Percentiles rank a stretch among this genome's conserved stretches.
Evolutionary conservation across 2,329 filamentous ascomycete species (phyloP).

Genomic region (Davidsoniella australis): DNA sequence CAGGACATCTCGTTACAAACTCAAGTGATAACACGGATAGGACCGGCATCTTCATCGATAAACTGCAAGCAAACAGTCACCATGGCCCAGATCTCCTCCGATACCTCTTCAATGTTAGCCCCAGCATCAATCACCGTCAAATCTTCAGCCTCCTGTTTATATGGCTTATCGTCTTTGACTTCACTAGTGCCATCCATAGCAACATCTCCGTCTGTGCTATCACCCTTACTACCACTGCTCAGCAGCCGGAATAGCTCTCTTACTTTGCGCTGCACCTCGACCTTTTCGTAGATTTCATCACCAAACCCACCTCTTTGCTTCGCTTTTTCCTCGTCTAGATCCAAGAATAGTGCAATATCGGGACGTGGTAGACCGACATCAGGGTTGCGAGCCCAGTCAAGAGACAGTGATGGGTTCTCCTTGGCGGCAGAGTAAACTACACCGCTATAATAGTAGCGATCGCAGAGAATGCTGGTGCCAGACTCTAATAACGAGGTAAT

Average conservation of each 20-base stretch:
- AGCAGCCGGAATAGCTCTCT: slow-evolving; percentile 44
- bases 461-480: slow-evolving; percentile 65
- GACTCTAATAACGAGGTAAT: slow-evolving; percentile 37
- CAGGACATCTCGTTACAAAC: neutral
- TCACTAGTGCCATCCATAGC: slow-evolving; percentile 7
- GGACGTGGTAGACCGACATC: slow-evolving; percentile 77
- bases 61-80: slow-evolving; percentile 17
- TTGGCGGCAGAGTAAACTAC: slow-evolving; percentile 90
- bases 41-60: slow-evolving; percentile 23
- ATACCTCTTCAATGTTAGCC: slow-evolving; percentile 36
- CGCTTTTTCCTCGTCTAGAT: slow-evolving; percentile 58
- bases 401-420: slow-evolving; percentile 46
- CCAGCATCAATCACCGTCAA: slow-evolving; percentile 38
- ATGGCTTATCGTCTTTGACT: slow-evolving; percentile 16
- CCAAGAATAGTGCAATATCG: slow-evolving; percentile 75
- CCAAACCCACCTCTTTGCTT: slow-evolving; percentile 72
- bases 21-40: slow-evolving; percentile 26
- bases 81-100: slow-evolving; percentile 36
- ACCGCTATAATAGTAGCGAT: slow-evolving; percentile 90
- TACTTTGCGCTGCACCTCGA: slow-evolving; percentile 66
- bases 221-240: slow-evolving; percentile 21
- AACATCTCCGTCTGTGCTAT: slow-evolving; percentile 13
- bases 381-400: slow-evolving; percentile 69
- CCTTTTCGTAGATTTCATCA: slow-evolving; percentile 72
- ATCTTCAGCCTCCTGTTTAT: slow-evolving; percentile 34